Evolutionary conservation across 176 grass and related monocot species (phyloP).

Genomic region (Oryza brachyantha): DNA sequence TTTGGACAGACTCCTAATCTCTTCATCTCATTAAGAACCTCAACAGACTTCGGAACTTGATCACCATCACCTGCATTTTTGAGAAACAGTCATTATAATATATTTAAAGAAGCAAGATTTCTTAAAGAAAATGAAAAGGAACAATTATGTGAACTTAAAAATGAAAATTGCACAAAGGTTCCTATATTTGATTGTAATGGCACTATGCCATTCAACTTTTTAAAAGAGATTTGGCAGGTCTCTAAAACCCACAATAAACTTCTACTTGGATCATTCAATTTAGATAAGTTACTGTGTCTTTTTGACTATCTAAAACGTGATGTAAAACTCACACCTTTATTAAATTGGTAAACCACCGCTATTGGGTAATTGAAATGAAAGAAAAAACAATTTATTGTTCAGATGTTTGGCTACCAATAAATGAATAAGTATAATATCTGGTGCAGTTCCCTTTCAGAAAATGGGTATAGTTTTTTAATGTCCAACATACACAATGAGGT

Average conservation of each 20-base stretch:
- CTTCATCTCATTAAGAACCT: constrained; percentile 76
- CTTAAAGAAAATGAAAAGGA: constrained; percentile 5
- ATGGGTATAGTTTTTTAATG: constrained; percentile 2
- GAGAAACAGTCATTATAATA: background rate
- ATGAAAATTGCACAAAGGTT: background rate
- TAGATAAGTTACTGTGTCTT: constrained; percentile 1
- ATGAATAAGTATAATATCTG: constrained; percentile 5
- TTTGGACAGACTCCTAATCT: constrained; percentile 67
- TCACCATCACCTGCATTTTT: constrained; percentile 77
- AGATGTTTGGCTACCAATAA: background rate
- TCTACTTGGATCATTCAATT: constrained; percentile 10
- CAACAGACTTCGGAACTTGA: constrained; percentile 64
- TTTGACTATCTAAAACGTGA: constrained; percentile 9
- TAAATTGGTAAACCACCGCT: background rate
- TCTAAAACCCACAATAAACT: background rate
- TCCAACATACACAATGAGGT: constrained; percentile 72
- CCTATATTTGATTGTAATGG: constrained; percentile 4
- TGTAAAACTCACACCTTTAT: background rate
- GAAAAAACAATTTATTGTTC: background rate
- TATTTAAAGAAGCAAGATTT: constrained; percentile 11
- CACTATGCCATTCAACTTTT: background rate
- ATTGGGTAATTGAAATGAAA: background rate
- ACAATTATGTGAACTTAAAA: background rate
- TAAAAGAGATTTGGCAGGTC: background rate
- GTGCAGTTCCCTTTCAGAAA: constrained; percentile 25